These are phyloP conservation scores for Lupinus albus DNA, from an alignment of 306 rosid species.

Conservation along the genomic window DNA sequence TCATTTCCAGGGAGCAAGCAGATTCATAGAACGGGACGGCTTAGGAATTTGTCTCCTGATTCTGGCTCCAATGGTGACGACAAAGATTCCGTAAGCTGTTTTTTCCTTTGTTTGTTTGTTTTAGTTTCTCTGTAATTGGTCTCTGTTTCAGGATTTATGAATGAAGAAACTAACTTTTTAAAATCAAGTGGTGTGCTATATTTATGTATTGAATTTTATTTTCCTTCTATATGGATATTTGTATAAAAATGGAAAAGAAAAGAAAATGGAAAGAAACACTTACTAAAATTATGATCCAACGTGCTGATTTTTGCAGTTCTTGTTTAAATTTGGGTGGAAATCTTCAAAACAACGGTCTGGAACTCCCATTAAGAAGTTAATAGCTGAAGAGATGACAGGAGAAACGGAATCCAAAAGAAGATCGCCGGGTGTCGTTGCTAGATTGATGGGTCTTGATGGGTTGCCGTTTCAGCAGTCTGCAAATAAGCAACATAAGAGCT, in stretches of 20 bases:
- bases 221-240: constrained; percentile 24
- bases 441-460: constrained; percentile 98
- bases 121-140: background rate
- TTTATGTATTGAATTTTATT: constrained; percentile 3
- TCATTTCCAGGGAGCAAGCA: constrained; percentile 62
- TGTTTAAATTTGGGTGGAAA: constrained; percentile 60
- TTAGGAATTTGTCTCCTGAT: constrained; percentile 54
- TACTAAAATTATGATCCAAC: constrained; percentile 26
- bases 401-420: constrained; percentile 66
- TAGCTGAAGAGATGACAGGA: constrained; percentile 74
- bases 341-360: constrained; percentile 61
- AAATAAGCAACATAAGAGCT: constrained; percentile 55
- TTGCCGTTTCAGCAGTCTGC: constrained; percentile 65
- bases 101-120: constrained; percentile 37
- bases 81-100: constrained; percentile 63
- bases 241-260: background rate
- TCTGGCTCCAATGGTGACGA: constrained; percentile 61
- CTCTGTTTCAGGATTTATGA: background rate
- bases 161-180: constrained; percentile 16
- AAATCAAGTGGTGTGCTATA: constrained; percentile 13
- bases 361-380: constrained; percentile 73
- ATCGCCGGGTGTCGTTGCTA: constrained; percentile 79
- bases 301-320: constrained; percentile 58
- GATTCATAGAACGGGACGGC: constrained; percentile 47
- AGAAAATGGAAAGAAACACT: background rate